These are phyloP conservation scores for Leptographium lundbergii DNA, from an alignment of 2,329 filamentous ascomycete species.

Conservation along the genomic window DNA sequence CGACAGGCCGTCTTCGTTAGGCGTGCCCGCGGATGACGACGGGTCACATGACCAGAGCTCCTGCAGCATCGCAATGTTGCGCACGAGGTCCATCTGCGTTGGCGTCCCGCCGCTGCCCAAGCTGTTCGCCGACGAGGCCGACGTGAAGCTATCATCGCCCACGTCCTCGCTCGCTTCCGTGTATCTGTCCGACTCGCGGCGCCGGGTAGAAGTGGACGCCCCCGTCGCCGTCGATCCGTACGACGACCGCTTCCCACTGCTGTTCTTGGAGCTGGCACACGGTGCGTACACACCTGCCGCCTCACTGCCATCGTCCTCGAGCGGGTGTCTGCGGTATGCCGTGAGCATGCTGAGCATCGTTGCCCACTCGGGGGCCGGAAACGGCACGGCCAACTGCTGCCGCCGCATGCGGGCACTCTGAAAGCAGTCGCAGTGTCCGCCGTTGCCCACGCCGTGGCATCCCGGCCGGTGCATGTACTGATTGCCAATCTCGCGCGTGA, in stretches of 20 bases:
- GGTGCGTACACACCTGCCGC: neutral
- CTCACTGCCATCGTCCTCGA: conserved; percentile 6
- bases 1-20: neutral
- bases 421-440: conserved; percentile 35
- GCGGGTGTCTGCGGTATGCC: conserved; percentile 31
- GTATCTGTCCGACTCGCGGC: neutral
- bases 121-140: conserved; percentile 13
- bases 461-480: conserved; percentile 34
- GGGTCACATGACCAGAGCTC: conserved; percentile 47
- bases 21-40: conserved; percentile 15
- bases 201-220: neutral
- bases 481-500: conserved; percentile 37
- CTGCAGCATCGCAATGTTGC: conserved; percentile 54
- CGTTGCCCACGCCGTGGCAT: conserved; percentile 24
- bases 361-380: conserved; percentile 46
- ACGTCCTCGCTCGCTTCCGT: conserved; percentile 14
- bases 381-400: conserved; percentile 41
- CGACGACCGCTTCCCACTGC: conserved; percentile 10
- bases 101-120: conserved; percentile 13
- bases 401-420: conserved; percentile 26
- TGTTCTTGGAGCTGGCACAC: conserved; percentile 2
- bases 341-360: conserved; percentile 44
- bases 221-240: conserved; percentile 7
- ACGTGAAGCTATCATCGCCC: conserved; percentile 13
- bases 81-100: conserved; percentile 43